Percentiles rank a stretch among this genome's conserved stretches.
These are phyloP conservation scores for Orbilia ellipsospora DNA, from an alignment of 2,329 filamentous ascomycete genomes.

Conservation along the genomic window DNA sequence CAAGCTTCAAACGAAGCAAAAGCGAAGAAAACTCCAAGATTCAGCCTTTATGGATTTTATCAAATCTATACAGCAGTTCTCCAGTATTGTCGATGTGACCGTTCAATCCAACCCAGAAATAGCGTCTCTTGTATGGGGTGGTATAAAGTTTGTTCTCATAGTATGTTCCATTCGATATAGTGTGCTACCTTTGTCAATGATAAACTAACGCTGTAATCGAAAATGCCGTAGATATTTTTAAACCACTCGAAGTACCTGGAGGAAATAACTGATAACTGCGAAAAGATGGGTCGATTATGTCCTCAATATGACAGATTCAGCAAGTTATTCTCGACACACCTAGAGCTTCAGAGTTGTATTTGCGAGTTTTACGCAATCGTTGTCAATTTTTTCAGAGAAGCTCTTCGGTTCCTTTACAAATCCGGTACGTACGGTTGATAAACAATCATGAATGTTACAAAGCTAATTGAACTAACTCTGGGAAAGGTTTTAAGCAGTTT, in stretches of 20 bases:
- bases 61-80: slow-evolving; percentile 62
- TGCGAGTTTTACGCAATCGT: slow-evolving; percentile 62
- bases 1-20: slow-evolving; percentile 30
- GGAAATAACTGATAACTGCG: slow-evolving; percentile 37
- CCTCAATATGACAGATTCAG: slow-evolving; percentile 47
- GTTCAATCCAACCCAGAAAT: slow-evolving; percentile 62
- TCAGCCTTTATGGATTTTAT: slow-evolving; percentile 59
- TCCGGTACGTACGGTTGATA: slow-evolving; percentile 58
- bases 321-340: slow-evolving; percentile 61
- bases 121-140: slow-evolving; percentile 64
- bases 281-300: slow-evolving; percentile 40
- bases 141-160: slow-evolving; percentile 63
- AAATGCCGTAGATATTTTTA: slow-evolving; percentile 21
- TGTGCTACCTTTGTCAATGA: neutral
- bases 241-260: slow-evolving; percentile 41
- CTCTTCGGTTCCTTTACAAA: slow-evolving; percentile 59
- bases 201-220: neutral
- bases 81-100: slow-evolving; percentile 62
- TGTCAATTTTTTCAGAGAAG: slow-evolving; percentile 61
- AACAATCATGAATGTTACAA: neutral
- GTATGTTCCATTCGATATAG: slow-evolving; percentile 55
- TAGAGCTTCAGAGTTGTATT: slow-evolving; percentile 61
- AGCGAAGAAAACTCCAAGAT: slow-evolving; percentile 36
- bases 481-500: slow-evolving; percentile 50
- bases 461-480: slow-evolving; percentile 12